Evolutionary conservation across 768 basidiomycete species (phyloP), one percentile per base, ranked within the genome.

Genomic region (Hygrocybe coccinea): DNA sequence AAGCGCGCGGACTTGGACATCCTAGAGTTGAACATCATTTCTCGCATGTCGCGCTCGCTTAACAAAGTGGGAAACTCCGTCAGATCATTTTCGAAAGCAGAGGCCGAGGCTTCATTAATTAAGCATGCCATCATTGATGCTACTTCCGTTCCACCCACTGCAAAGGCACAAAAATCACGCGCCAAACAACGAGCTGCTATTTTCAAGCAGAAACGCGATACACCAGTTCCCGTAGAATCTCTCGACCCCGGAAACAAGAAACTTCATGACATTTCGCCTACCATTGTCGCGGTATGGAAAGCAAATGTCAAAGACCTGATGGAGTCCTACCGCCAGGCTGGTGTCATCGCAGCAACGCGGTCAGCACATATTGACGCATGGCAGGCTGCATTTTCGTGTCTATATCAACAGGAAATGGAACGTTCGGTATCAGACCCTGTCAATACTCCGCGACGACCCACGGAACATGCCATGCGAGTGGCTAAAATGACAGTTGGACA

Each of bases 1-100:
- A 89, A 87, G 64, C 76, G 81, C 7, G 83, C 85, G 0, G 74
- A 79, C 45, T 68, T 89, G 45, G 85, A 86, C 58, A 80, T 87
- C 6, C 61, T 86, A 53, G 87, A 87, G 62, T 75, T 76, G 55
- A 86, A 87, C 56, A 74, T 86, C 19, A 79, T 80, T 0, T 73
- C 71, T 35, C 69, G 69, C 17, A 81, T 84, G 79, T 77, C 79
- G 0, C 65, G 65, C 17, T 69, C 71, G 9, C 74, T 85, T n/a
- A 59, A 58, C 35, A 56, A 54, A 2, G 62, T 74, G 9, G 66
- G 68, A 7, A 52, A 50, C 1, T 56, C 62, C 4, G 64, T 79
- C 52, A 63, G 65, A 53, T 79, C 17, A 55, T 68, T 14, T 56
- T 68, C 53, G 44, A 46, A 2, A 55, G 51, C 35, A 3, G 43